Evolutionary conservation across 768 basidiomycete species (phyloP), one percentile per base, ranked within the genome.

Genomic region (Russula compacta): DNA sequence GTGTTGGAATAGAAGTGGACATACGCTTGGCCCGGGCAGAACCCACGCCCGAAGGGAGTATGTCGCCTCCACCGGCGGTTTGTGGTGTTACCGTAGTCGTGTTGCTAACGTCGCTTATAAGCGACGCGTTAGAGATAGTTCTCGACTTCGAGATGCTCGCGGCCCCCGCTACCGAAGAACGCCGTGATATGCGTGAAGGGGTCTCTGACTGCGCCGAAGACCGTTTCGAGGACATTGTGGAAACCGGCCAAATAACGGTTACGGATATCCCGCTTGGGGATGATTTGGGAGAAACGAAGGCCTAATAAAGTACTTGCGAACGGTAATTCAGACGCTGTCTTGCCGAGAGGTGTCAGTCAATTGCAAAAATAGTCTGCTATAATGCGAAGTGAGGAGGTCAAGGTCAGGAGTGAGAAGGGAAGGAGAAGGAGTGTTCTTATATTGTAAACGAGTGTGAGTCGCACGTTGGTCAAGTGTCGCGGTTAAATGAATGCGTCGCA

Each of bases 121-220:
- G 66, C 6, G 78, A 79, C 46, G 79, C 80, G 64, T 74, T 80
- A 17, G 83, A 85, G 61, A 76, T 73, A 14, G 81, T 74, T 21
- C 83, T 76, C 24, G 83, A 78, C 71, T 85, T 85, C 9, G 75
- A 72, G 56, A 73, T 67, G 55, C 74, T 74, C 7, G 73, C 67
- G 14, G 63, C 63, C 58, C 72, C 70, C n/a, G 75, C 63, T 59
- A 75, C 66, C 39, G 79, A 79, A 53, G 80, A 79, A 58, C 78
- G 73, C 42, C 80, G 74, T 49, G 82, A 73, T 21, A 83, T 70
- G 43, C 82, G 83, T 57, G 79, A 75, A 42, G 83, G 82, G 15
- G 81, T 69, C 64, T 83, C 83, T 47, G 84, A 85, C 14, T 80
- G 80, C 1, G 72, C 64, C 11, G 55, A 58, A 19, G 60, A 42